Conservation (phyloP, 202 grass and related monocot species). For the Cymbopogon flexuosus region DNA sequence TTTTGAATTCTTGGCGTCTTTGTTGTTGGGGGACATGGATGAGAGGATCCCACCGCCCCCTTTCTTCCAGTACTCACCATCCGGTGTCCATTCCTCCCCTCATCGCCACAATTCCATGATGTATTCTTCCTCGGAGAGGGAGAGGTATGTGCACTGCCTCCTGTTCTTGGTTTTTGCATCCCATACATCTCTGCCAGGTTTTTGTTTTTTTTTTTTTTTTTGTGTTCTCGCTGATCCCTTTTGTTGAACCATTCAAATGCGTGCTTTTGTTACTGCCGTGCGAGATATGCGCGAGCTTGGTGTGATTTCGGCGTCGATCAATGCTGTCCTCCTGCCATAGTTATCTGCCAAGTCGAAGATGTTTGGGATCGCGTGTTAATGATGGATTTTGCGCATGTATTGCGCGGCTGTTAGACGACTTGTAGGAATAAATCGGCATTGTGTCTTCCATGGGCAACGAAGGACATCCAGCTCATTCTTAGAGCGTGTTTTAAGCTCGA, state of each 20-base stretch:
- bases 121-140: constrained; percentile 68
- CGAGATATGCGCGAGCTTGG: constrained; percentile 28
- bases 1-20: constrained; percentile 2
- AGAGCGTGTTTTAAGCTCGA: not conserved
- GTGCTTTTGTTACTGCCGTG: not conserved
- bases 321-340: not conserved
- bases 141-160: constrained; percentile 55
- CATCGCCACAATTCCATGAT: constrained; percentile 59
- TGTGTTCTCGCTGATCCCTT: not conserved
- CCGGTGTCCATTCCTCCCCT: constrained; percentile 75
- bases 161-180: constrained; percentile 1
- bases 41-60: constrained; percentile 66
- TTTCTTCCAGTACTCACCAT: constrained; percentile 84
- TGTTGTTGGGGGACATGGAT: constrained; percentile 47
- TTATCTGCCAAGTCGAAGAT: constrained; percentile 12
- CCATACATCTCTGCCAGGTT: not conserved
- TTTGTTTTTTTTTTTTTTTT: constrained; percentile 18
- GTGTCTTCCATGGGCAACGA: not conserved
- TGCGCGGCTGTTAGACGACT: not conserved
- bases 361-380: constrained; percentile 17
- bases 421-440: constrained; percentile 23
- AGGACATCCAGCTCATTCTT: not conserved
- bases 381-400: constrained; percentile 9
- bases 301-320: constrained; percentile 15
- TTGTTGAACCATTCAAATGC: not conserved